Percentiles rank a stretch among this genome's conserved stretches.
These are phyloP conservation scores for Cetraspora pellucida DNA, from an alignment of 192 early-diverging fungal genomes.

Conservation along the genomic window DNA sequence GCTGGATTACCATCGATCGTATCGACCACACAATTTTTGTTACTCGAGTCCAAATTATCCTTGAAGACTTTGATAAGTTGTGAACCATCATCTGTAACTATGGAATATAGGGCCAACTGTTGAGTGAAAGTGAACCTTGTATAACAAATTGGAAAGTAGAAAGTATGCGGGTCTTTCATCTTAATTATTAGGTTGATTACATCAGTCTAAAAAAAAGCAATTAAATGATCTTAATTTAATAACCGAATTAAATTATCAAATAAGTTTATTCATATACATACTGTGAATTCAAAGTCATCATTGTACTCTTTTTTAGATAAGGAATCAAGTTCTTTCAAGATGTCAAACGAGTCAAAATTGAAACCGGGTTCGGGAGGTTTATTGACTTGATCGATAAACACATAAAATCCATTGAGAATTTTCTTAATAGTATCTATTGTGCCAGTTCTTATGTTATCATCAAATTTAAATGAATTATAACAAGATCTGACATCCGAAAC, in stretches of 20 bases:
- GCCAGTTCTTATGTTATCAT: constrained; percentile 4
- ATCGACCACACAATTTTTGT: constrained; percentile 37
- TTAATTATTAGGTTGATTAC: not conserved
- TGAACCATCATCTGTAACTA: not conserved
- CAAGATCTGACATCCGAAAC: constrained; percentile 4
- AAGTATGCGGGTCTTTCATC: constrained; percentile 7
- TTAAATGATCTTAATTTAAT: not conserved
- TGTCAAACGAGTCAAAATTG: not conserved
- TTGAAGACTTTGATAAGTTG: not conserved
- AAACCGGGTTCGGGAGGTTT: not conserved
- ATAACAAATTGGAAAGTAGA: constrained; percentile 21
- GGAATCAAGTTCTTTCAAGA: not conserved
- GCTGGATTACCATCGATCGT: constrained; percentile 44
- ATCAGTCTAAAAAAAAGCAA: not conserved
- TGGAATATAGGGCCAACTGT: not conserved
- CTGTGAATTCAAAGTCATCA: not conserved
- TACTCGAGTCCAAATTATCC: not conserved
- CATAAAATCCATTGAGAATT: not conserved
- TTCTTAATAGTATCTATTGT: constrained; percentile 6
- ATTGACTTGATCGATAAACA: not conserved
- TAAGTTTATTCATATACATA: not conserved
- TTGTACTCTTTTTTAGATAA: not conserved
- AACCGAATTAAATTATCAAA: not conserved
- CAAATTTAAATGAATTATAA: constrained; percentile 14
- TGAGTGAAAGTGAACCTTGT: constrained; percentile 9